Evolutionary conservation across 768 basidiomycete genomes (phyloP), one percentile per base, ranked within the genome.

Genomic region (Tricholomella constricta): DNA sequence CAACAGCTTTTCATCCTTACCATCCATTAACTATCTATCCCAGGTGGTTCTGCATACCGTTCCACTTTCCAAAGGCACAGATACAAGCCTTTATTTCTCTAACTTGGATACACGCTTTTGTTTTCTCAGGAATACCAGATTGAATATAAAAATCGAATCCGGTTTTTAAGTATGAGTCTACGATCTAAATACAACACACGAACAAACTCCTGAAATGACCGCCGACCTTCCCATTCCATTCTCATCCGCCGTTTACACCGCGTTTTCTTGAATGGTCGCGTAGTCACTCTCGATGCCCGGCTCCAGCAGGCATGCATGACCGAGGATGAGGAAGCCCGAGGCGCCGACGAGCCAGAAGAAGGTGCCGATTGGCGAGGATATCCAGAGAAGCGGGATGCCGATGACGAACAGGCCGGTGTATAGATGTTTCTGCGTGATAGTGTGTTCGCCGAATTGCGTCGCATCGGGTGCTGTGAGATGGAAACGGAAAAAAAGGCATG

Each of bases 281-380:
- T 97, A 97, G 68, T 96, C 94, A 73, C 89, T 91, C 73, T 98
- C 96, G 48, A 97, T 82, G 23, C 96, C 96, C 2, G 95, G 96
- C 70, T 98, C 96, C 57, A 98, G 84, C 57, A 98, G 56, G 51
- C 81, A 81, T 2, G 96, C 96, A 65, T 98, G 96, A 9, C 78
- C 84, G 56, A 96, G 76, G 63, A 98, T 91, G 56, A 96, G 74
- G 55, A 95, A 78, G 17, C 83, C 79, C 1, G 91, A 94, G 1
- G 90, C 88, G 17, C 94, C 94, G 54, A 96, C 86, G 61, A 98
- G 79, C 92, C 93, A 96, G 81, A 98, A 97, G 72, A 98, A 84
- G 22, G 91, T 89, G 75, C 77, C 70, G 62, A 92, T 75, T 5
- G 91, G 89, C 25, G 86, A 86, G 6, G 89, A 73, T 65, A 81